Evolutionary conservation across 2,329 filamentous ascomycete genomes (phyloP).

Genomic region (Periconia sp.): DNA sequence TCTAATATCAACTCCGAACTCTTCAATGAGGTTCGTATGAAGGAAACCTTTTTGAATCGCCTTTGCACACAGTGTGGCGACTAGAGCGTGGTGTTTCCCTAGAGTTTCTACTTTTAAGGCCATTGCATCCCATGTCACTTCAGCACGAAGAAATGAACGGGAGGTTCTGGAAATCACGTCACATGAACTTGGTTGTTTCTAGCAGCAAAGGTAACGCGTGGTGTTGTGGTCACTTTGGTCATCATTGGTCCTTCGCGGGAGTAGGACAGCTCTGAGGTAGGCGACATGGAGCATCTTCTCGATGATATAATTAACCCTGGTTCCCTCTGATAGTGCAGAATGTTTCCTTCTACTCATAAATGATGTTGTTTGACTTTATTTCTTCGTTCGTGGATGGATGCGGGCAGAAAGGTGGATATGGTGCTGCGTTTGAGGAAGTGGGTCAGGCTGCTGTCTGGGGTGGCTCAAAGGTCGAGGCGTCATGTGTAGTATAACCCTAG

Average conservation of each 20-base stretch:
- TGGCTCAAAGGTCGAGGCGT: slow-evolving; percentile 31
- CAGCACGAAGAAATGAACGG: too few relatives aligned
- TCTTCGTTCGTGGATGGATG: slow-evolving; percentile 15
- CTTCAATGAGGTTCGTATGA: not conserved
- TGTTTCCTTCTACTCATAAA: not conserved
- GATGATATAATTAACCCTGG: slow-evolving; percentile 15
- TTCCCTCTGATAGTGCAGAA: slow-evolving; percentile 18
- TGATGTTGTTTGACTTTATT: slow-evolving; percentile 8
- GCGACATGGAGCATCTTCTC: not conserved
- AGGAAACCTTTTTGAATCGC: not conserved
- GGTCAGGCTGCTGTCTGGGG: slow-evolving; percentile 39
- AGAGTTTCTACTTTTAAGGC: not conserved
- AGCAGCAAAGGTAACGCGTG: too few relatives aligned
- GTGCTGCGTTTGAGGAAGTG: slow-evolving; percentile 31
- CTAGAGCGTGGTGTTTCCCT: not conserved
- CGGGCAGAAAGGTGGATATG: slow-evolving; percentile 14
- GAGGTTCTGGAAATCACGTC: too few relatives aligned
- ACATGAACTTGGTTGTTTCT: too few relatives aligned
- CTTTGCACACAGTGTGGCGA: not conserved
- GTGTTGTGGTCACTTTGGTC: slow-evolving; percentile 4
- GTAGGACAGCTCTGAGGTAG: not conserved
- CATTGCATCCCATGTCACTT: not conserved
- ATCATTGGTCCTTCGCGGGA: not conserved
- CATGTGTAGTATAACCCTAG: slow-evolving; percentile 15
- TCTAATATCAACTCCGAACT: not conserved